These are phyloP conservation scores for Pseudohalonectria lignicola DNA, from an alignment of 2,329 filamentous ascomycete species.

Conservation along the genomic window DNA sequence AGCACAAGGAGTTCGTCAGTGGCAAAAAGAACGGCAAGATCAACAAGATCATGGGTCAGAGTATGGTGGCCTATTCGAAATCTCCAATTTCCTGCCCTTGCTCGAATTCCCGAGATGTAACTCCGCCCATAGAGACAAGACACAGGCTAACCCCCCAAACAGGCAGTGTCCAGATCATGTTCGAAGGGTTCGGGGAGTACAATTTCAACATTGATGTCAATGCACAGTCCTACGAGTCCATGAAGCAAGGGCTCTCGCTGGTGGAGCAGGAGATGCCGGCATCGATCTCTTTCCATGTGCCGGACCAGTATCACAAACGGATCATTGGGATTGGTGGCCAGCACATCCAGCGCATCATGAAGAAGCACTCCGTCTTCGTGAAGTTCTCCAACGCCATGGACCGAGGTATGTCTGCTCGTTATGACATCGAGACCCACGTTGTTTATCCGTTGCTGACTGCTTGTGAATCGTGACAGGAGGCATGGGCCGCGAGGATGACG, in stretches of 20 bases:
- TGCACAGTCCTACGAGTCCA: constrained; percentile 82
- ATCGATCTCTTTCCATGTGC: constrained; percentile 97
- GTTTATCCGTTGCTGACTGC: constrained; percentile 13
- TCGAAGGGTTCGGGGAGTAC: constrained; percentile 98
- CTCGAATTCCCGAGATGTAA: no score
- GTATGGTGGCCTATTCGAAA: constrained; percentile 36
- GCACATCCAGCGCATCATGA: constrained; percentile 99
- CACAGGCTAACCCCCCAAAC: constrained; percentile 12
- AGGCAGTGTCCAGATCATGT: constrained; percentile 96
- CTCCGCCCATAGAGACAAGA: no score
- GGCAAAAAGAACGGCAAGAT: constrained; percentile 99
- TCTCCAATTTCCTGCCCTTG: no score
- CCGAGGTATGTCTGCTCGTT: constrained; percentile 43
- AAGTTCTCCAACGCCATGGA: constrained; percentile 99
- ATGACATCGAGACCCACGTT: not conserved
- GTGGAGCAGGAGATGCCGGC: constrained; percentile 99
- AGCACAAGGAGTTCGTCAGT: constrained; percentile 98
- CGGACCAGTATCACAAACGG: constrained; percentile 97
- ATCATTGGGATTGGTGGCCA: constrained; percentile 98
- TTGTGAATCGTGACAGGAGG: constrained; percentile 43
- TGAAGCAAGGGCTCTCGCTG: constrained; percentile 81
- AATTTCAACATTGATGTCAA: constrained; percentile 99
- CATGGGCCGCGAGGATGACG: constrained; percentile 92
- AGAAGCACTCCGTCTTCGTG: constrained; percentile 99
- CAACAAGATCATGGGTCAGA: constrained; percentile 99